Evolutionary conservation across 1,284 basidiomycete species (phyloP), one percentile per base, ranked within the genome.

Genomic region (Pholiota adiposa): DNA sequence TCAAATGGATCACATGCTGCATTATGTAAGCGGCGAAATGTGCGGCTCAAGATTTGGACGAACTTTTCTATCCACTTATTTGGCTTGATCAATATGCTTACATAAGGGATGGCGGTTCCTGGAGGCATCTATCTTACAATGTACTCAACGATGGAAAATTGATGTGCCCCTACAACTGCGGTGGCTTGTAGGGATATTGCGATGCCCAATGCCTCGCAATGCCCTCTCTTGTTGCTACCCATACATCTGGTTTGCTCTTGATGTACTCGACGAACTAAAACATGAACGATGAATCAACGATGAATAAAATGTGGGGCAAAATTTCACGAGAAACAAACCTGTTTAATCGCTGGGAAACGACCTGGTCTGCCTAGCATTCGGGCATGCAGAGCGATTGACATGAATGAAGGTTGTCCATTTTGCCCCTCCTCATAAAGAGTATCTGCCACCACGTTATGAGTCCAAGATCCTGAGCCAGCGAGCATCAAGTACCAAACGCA

Each of bases 151-250:
- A n/a, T n/a, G n/a, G n/a, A n/a, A n/a, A n/a, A n/a, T n/a, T n/a
- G n/a, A n/a, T n/a, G n/a, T n/a, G n/a, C n/a, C n/a, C 3, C 21
- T 23, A 43, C 7, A 43, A 4, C 11, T 43, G 40, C 21, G 61
- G 58, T 23, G 62, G 38, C 19, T 58, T 48, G 41, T 63, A 63
- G 6, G 62, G 62, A 46, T 56, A 54, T 40, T 63, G 59, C 4
- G 48, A 49, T 29, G 50, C 55, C 62, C 62, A 63, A 44, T 63
- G 62, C 25, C 62, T 63, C 7, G 62, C 62, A 14, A 63, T 60
- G 29, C 61, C 56, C 41, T 63, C 62, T 14, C 62, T 41, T 23
- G 62, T 63, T 27, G 62, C 62, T n/a, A 63, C 59, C 62, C 62
- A 63, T 6, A 63, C 62, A 44, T 58, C 52, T 12, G 58, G 41